Base-by-base conservation (phyloP, 306 rosid genomes). In the Begonia fuchsioides region DNA sequence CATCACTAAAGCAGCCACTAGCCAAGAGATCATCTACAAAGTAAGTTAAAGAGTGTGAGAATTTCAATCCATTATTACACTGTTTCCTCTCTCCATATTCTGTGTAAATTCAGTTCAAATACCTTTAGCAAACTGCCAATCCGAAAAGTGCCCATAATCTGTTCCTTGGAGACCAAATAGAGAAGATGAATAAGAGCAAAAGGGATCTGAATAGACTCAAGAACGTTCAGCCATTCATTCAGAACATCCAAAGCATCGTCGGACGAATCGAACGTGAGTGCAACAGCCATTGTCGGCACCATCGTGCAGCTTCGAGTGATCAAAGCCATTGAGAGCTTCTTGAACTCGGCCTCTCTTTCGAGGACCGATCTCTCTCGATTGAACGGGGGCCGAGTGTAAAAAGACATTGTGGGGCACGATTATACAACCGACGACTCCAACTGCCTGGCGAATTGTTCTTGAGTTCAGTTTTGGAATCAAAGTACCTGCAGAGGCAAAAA, bases 351-450 rank as follows among this genome's bases (percentile, higher is more conserved):
- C 87, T 61, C 53, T 79, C 79, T 82, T 85, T 26, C 32, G 69
- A 32, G 43, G 81, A 60, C 85, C 85, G 32, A 92, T 44, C 44
- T 79, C 79, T 41, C 98, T 73, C 9, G 98, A 92, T 57, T 82
- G 98, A 19, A 92, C 98, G 50, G 85, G 87, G 16, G 98, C 98
- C 5, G 98, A 92, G 71, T 92, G 98, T 68, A 92, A 63, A 66
- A 73, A 92, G 20, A 92, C 85, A 57, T 92, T 92, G 78, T 85
- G 98, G 57, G 98, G 98, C 98, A 92, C 85, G 49, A 92, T 92
- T 56, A 85, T 68, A 73, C 98, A 82, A 53, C 98, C 98, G 20
- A 92, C 98, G 47, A 92, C 87, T n/a, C n/a, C n/a, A n/a, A n/a
- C n/a, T n/a, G n/a, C n/a, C n/a, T n/a, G n/a, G n/a, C n/a, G n/a